Percentiles rank a stretch among this genome's conserved stretches.
Evolutionary conservation across 306 rosid genomes (phyloP).

Genomic region (Malus asiatica): DNA sequence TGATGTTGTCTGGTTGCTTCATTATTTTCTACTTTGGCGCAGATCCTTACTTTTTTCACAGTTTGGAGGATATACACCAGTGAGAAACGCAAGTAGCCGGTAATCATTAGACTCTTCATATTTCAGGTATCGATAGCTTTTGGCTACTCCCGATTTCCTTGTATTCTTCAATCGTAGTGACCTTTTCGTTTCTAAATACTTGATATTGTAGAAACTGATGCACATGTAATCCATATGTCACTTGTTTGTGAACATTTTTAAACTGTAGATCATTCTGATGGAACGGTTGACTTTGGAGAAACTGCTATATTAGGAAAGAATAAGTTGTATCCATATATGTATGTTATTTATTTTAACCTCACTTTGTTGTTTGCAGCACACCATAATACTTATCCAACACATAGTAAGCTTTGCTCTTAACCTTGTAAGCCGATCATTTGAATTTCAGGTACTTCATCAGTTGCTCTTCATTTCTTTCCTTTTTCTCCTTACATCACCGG

Average conservation of each 20-base stretch:
- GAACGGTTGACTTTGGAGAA: neutral
- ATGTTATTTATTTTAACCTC: conserved; percentile 3
- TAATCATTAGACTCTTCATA: conserved; percentile 82
- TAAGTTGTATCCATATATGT: neutral
- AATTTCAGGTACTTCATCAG: conserved; percentile 63
- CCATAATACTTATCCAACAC: conserved; percentile 87
- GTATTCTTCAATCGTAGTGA: neutral
- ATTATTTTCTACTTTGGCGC: conserved; percentile 15
- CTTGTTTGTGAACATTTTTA: neutral
- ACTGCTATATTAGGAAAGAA: neutral
- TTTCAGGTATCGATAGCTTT: conserved; percentile 56
- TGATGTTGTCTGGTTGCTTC: neutral
- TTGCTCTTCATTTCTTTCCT: neutral
- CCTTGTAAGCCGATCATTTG: conserved; percentile 87
- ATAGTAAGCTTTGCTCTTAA: conserved; percentile 82
- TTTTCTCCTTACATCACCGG: neutral
- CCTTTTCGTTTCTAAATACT: neutral
- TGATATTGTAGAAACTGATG: neutral
- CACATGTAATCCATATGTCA: neutral
- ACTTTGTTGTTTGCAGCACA: conserved; percentile 55
- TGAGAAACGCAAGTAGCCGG: conserved; percentile 88
- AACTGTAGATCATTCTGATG: neutral
- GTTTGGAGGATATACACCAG: conserved; percentile 95
- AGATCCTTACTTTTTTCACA: conserved; percentile 89
- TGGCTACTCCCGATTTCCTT: neutral